Conservation (phyloP, 2,329 filamentous ascomycete species). For the Cladosporium sphaerospermum region DNA sequence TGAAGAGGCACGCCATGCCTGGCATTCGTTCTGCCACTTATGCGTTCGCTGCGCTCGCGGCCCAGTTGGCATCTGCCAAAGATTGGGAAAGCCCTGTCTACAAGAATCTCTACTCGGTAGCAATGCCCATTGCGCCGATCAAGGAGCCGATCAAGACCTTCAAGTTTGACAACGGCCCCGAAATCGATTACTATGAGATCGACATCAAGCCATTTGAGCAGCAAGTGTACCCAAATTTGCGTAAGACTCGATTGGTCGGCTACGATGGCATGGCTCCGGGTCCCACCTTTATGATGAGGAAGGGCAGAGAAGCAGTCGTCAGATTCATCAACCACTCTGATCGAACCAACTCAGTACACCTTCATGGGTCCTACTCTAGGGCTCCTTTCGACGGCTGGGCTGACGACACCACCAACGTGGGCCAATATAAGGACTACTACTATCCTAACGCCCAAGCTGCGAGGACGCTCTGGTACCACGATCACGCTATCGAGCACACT, state of each 20-base stretch:
- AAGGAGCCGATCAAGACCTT: slow-evolving; percentile 22
- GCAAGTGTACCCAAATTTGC: slow-evolving; percentile 41
- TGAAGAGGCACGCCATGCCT: slow-evolving; percentile 3
- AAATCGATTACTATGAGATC: slow-evolving; percentile 44
- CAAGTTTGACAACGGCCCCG: background rate
- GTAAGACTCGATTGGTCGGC: slow-evolving; percentile 40
- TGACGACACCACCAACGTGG: slow-evolving; percentile 44
- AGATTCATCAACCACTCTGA: slow-evolving; percentile 48
- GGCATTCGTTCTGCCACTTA: slow-evolving; percentile 2
- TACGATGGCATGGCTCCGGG: slow-evolving; percentile 48
- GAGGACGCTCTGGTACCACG: slow-evolving; percentile 52
- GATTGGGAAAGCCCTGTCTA: slow-evolving; percentile 18
- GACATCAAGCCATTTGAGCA: slow-evolving; percentile 36
- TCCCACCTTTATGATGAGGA: slow-evolving; percentile 45
- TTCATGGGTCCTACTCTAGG: slow-evolving; percentile 48
- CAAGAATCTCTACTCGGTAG: slow-evolving; percentile 15
- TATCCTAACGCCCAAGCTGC: slow-evolving; percentile 52
- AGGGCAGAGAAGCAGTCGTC: slow-evolving; percentile 48
- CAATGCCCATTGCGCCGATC: slow-evolving; percentile 19
- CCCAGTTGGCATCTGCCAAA: background rate
- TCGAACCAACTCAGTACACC: slow-evolving; percentile 45
- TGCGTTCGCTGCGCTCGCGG: slow-evolving; percentile 3
- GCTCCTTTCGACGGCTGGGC: slow-evolving; percentile 47
- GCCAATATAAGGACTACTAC: slow-evolving; percentile 54
- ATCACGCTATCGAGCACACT: slow-evolving; percentile 32